Evolutionary conservation across 2,329 filamentous ascomycete species (phyloP), one percentile per base, ranked within the genome.

Genomic region (Camptophora hylomeconis): DNA sequence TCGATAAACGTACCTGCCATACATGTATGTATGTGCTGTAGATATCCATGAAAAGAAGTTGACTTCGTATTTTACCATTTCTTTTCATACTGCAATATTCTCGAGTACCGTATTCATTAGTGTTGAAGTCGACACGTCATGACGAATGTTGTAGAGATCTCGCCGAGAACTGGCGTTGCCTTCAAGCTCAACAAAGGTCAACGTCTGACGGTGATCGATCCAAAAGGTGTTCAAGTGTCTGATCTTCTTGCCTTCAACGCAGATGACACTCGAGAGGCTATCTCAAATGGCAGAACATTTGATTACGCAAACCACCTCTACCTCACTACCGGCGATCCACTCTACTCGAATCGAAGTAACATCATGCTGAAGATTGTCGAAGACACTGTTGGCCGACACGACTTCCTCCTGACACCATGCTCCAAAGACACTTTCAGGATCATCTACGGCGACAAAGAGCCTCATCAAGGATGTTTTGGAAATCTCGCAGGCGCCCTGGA

Each of bases 391-490:
- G 30, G 30, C 9, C 24, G 24, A 14, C 30, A 32, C 15, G 30
- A 32, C 17, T 32, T 32, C 16, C 24, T 32, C n/a, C 30, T 32
- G 5, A 32, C 30, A 11, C 30, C 30, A 16, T 32, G 30, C 24
- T 28, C 24, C 16, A 32, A 32, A 27, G 30, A 32, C 17, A 32
- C 13, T 33, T 59, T 9, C 25, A 30, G 23, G 29, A 41, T 45
- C 10, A 40, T 42, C 11, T 46, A 45, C 18, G 37, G 36, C 4
- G 37, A 46, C 30, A 36, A 44, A 20, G 40, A 47, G 3, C 44
- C 44, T 2, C 40, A 41, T 22, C 40, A 35, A 22, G 45, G 45
- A 7, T 47, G 45, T 22, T 46, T 45, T 32, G 45, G 45, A 8
- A 47, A 47, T 24, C 36, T 47, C 5, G 40, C 40, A 2, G 27